Percentiles rank a stretch among this genome's conserved stretches.
These are phyloP conservation scores for Dendrocalamus sinicus DNA, from an alignment of 176 grass and related monocot genomes.

Conservation along the genomic window DNA sequence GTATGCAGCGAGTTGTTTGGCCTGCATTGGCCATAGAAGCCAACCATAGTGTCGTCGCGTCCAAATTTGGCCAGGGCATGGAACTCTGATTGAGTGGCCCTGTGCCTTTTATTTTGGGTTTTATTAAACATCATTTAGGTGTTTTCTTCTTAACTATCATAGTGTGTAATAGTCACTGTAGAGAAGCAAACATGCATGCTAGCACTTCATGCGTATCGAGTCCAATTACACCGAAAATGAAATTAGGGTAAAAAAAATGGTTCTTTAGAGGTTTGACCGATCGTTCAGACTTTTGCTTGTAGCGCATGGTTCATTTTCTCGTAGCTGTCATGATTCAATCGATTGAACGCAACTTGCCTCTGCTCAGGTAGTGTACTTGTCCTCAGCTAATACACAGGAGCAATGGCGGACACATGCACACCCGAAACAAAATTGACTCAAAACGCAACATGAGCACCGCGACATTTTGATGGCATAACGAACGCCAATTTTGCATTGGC, in stretches of 20 bases:
- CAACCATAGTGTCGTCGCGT: neutral
- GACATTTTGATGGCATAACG: neutral
- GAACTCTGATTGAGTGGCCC: neutral
- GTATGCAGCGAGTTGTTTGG: neutral
- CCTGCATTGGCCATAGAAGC: constrained; percentile 16
- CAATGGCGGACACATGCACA: neutral
- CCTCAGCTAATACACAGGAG: neutral
- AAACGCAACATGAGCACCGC: neutral
- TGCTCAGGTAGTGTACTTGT: neutral
- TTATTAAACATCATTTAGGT: too few species aligned
- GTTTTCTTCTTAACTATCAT: too few species aligned
- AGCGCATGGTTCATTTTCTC: neutral
- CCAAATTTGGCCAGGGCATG: neutral
- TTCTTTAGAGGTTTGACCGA: neutral
- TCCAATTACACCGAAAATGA: neutral
- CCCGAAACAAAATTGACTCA: neutral
- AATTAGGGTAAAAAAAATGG: neutral
- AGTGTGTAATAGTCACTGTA: neutral
- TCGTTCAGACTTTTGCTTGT: neutral
- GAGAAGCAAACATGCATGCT: neutral
- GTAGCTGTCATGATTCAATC: neutral
- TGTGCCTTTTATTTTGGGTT: too few species aligned
- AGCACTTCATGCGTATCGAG: neutral
- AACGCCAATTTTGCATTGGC: constrained; percentile 32
- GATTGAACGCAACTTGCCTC: neutral